Evolutionary conservation across 2,329 filamentous ascomycete species (phyloP).

Genomic region (Colletotrichum cuscutae): DNA sequence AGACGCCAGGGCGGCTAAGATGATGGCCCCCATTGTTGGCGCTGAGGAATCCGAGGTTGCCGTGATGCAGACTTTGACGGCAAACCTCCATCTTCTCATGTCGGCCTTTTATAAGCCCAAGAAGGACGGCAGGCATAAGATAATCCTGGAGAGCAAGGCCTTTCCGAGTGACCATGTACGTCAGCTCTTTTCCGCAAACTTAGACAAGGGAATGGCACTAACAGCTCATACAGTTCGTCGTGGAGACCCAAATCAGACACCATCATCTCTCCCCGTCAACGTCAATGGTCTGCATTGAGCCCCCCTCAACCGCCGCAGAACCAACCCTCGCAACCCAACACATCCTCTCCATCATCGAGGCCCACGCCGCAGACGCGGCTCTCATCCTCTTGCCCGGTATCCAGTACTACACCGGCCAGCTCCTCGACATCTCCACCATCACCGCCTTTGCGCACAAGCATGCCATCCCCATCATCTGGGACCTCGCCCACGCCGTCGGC

Average conservation of each 20-base stretch:
- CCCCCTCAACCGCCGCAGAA: conserved; percentile 52
- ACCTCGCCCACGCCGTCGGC: conserved; percentile 86
- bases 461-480: conserved; percentile 84
- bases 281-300: conserved; percentile 77
- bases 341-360: conserved; percentile 78
- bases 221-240: conserved; percentile 69
- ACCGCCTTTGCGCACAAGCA: conserved; percentile 79
- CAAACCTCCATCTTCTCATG: conserved; percentile 81
- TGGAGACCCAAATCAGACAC: conserved; percentile 79
- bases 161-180: conserved; percentile 84
- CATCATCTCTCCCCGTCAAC: conserved; percentile 72
- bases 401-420: conserved; percentile 92
- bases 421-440: conserved; percentile 84
- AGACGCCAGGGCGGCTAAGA: conserved; percentile 72
- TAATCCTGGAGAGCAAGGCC: conserved; percentile 84
- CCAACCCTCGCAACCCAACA: conserved; percentile 76
- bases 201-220: not conserved
- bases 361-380: conserved; percentile 77
- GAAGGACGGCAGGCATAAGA: conserved; percentile 68
- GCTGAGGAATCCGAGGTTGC: conserved; percentile 76
- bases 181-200: not conserved
- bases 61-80: conserved; percentile 85
- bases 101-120: conserved; percentile 83
- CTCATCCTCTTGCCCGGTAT: conserved; percentile 86
- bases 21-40: conserved; percentile 77